These are phyloP conservation scores for Cutaneotrichosporon sp. DNA, from an alignment of 1,284 basidiomycete species.

Conservation along the genomic window DNA sequence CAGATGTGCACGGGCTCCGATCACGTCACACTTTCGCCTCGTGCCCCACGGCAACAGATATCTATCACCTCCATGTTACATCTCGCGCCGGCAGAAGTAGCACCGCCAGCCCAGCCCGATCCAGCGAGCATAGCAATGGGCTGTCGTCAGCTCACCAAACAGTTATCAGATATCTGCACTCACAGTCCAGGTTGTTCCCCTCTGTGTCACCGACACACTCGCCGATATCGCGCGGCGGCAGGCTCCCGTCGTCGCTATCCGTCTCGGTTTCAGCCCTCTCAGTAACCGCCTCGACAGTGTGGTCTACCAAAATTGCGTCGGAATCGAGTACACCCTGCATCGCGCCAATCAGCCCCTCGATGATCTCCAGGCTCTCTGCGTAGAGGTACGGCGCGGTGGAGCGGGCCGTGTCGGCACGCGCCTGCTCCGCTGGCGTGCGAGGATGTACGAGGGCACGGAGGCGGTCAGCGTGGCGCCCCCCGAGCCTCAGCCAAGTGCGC, in stretches of 20 bases:
- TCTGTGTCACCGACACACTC: background rate
- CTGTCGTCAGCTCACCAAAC: background rate
- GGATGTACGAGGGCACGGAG: background rate
- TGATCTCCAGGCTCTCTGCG: background rate
- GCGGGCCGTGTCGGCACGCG: background rate
- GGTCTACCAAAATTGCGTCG: background rate
- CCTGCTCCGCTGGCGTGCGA: background rate
- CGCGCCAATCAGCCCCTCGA: background rate
- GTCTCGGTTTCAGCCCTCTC: background rate
- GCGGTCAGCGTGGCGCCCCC: background rate
- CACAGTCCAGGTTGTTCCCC: background rate
- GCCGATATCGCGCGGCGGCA: background rate
- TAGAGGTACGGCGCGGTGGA: background rate
- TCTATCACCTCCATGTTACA: background rate
- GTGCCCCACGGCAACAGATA: background rate
- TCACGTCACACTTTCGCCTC: no score
- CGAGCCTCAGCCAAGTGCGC: no score
- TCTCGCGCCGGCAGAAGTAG: background rate
- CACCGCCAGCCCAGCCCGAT: background rate
- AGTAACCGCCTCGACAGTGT: background rate
- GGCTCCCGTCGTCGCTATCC: background rate
- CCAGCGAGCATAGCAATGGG: background rate
- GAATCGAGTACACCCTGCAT: background rate
- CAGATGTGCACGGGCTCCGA: no score
- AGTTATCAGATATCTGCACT: background rate